Evolutionary conservation across 257 asterid species (phyloP), one percentile per base, ranked within the genome.

Genomic region (Vinca minor): DNA sequence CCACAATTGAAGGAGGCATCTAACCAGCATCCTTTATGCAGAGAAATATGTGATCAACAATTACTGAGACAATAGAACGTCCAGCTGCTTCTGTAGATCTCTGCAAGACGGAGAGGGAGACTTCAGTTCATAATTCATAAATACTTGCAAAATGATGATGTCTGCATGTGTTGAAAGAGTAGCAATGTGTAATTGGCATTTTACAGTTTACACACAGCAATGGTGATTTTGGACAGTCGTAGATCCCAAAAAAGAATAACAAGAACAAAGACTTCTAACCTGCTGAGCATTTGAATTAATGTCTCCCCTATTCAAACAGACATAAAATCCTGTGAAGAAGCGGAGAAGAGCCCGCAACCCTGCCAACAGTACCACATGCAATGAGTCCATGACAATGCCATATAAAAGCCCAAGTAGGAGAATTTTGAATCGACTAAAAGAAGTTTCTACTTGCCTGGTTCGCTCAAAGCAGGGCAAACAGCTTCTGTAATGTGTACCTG

Each of bases 311-410:
- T 89, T 93, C 72, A 93, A 76, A 85, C 97, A 93, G 76, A 78
- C 91, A 76, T 85, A 81, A 50, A 93, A 65, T 73, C 95, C 99
- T 34, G 96, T 84, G 74, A 93, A 83, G 87, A 93, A 93, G 64
- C 96, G 97, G 63, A 93, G 97, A 81, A 93, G 94, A 76, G 99
- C 99, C 58, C 97, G 85, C 64, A 93, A 66, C 67, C 99, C 99
- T 93, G 88, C 54, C 62, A 58, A 71, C 25, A 47, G 25, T 41
- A 39, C 63, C 65, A 72, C n/a, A n/a, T n/a, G n/a, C n/a, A n/a
- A n/a, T n/a, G n/a, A n/a, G n/a, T n/a, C n/a, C n/a, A n/a, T n/a
- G n/a, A n/a, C n/a, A 2, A 7, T 3, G 55, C 66, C 49, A 45
- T 64, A 69, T 69, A 73, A 73, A 65, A 46, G n/a, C 7, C 41